These are phyloP conservation scores for Leccinum fibrillosum DNA, from an alignment of 768 basidiomycete genomes.

Conservation along the genomic window DNA sequence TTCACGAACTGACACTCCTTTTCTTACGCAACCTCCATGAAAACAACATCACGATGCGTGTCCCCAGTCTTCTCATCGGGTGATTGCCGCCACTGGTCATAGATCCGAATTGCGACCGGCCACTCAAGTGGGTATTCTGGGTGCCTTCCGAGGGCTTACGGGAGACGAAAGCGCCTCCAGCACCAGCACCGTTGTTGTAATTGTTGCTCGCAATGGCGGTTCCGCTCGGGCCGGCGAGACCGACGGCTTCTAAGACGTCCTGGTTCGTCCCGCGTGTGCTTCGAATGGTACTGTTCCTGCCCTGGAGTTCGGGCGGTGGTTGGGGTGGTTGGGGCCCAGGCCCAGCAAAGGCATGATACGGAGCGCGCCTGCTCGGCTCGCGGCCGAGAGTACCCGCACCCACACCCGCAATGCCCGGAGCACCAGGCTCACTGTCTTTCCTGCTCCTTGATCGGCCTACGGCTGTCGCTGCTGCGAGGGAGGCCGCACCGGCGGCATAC, in stretches of 20 bases:
- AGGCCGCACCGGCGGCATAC: constrained; percentile 26
- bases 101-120: constrained; percentile 23
- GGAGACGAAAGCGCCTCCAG: constrained; percentile 10
- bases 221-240: constrained; percentile 15
- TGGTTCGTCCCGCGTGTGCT: constrained; percentile 22
- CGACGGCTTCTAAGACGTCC: constrained; percentile 29
- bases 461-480: constrained; percentile 19
- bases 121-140: constrained; percentile 24
- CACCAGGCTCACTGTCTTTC: constrained; percentile 31
- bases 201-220: neutral
- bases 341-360: constrained; percentile 40
- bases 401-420: constrained; percentile 40
- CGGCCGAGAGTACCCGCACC: constrained; percentile 31
- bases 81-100: constrained; percentile 13
- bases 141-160: constrained; percentile 27
- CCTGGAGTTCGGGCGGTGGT: constrained; percentile 16
- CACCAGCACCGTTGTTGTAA: neutral
- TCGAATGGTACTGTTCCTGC: constrained; percentile 13
- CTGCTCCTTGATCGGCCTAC: constrained; percentile 23
- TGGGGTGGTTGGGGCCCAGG: constrained; percentile 25
- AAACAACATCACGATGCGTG: no score
- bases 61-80: no score
- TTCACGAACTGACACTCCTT: no score
- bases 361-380: constrained; percentile 29
- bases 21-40: no score